These are phyloP conservation scores for Lophium mytilinum DNA, from an alignment of 495 filamentous ascomycete genomes.

Conservation along the genomic window DNA sequence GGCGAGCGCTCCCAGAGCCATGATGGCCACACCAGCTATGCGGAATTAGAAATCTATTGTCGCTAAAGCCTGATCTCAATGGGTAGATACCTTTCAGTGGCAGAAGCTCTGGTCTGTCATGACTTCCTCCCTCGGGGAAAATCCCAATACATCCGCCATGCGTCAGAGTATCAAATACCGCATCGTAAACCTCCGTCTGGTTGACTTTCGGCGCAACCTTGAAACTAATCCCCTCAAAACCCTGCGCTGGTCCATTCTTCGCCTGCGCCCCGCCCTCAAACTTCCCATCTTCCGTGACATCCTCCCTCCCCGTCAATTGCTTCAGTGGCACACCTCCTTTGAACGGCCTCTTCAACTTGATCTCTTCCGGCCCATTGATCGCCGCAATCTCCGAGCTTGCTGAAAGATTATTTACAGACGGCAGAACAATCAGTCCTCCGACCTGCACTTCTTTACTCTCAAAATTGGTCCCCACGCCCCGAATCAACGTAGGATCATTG, in stretches of 20 bases:
- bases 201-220: slow-evolving; percentile 90
- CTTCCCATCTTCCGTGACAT: slow-evolving; percentile 54
- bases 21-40: slow-evolving; percentile 90
- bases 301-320: slow-evolving; percentile 72
- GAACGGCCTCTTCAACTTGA: slow-evolving; percentile 80
- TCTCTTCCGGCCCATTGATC: slow-evolving; percentile 70
- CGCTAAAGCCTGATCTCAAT: background rate
- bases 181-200: slow-evolving; percentile 86
- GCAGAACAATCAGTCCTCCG: slow-evolving; percentile 80
- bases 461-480: slow-evolving; percentile 83
- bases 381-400: slow-evolving; percentile 74
- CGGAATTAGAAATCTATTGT: slow-evolving; percentile 12
- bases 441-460: slow-evolving; percentile 59
- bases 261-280: slow-evolving; percentile 35
- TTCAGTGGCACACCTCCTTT: slow-evolving; percentile 56
- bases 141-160: slow-evolving; percentile 88
- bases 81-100: slow-evolving; percentile 67
- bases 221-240: slow-evolving; percentile 70
- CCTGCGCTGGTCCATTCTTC: slow-evolving; percentile 22
- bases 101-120: slow-evolving; percentile 87
- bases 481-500: slow-evolving; percentile 73
- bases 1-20: slow-evolving; percentile 91
- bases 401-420: slow-evolving; percentile 67
- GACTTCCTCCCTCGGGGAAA: slow-evolving; percentile 95
- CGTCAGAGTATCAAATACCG: slow-evolving; percentile 75